These are phyloP conservation scores for Eucalyptus coolabah DNA, from an alignment of 345 rosid genomes.

Conservation along the genomic window DNA sequence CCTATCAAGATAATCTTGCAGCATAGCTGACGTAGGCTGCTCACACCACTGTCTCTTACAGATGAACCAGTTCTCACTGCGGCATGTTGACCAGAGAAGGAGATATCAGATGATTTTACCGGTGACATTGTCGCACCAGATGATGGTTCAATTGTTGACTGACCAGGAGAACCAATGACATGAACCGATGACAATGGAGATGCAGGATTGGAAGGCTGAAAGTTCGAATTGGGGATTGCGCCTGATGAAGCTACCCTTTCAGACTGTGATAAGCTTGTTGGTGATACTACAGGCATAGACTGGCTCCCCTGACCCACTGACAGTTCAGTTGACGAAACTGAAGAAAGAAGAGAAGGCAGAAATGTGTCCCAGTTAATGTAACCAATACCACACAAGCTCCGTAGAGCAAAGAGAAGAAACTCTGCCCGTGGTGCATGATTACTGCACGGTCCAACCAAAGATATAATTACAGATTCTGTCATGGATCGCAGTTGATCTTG, in stretches of 20 bases:
- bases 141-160: conserved; percentile 52
- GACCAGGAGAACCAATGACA: conserved; percentile 78
- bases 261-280: conserved; percentile 51
- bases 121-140: conserved; percentile 44
- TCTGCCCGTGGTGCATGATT: conserved; percentile 86
- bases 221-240: conserved; percentile 30
- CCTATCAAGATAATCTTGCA: conserved; percentile 87
- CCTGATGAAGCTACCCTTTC: conserved; percentile 37
- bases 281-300: conserved; percentile 34
- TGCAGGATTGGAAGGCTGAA: conserved; percentile 54
- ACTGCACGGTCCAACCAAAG: conserved; percentile 70
- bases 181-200: conserved; percentile 57
- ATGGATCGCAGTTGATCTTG: conserved; percentile 77
- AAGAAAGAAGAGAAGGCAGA: conserved; percentile 74
- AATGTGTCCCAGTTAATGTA: conserved; percentile 88
- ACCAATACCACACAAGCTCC: conserved; percentile 55
- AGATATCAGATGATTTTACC: conserved; percentile 36
- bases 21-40: conserved; percentile 72
- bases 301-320: conserved; percentile 52
- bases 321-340: conserved; percentile 67
- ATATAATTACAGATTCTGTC: conserved; percentile 72
- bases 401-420: conserved; percentile 84
- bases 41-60: conserved; percentile 48
- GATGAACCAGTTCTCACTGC: conserved; percentile 27
- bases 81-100: conserved; percentile 34